Base-by-base conservation (phyloP, 2,329 filamentous ascomycete genomes). In the Pseudogymnoascus sp. region DNA sequence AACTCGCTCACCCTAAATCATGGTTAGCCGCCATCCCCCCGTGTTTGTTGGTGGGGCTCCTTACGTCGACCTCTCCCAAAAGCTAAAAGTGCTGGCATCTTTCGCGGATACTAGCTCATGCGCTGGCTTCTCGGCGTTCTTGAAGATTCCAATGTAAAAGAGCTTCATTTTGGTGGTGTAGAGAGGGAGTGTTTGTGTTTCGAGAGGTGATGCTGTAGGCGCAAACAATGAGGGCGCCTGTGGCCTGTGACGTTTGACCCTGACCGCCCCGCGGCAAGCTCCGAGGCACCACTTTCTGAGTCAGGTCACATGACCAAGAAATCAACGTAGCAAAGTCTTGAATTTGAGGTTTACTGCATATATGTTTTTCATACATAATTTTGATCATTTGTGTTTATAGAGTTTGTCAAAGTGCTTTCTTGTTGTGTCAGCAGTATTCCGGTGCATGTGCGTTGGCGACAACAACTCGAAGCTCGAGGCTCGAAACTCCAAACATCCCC, bases 91-190 rank as follows among this genome's bases (percentile, higher is more conserved):
- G 16, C 47, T 54, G 16, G 47, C 25, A 54, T 54, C 47, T 57
- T 63, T 33, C 14, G 58, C 38, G 62, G 61, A 62, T 11, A 39
- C 57, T 35, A 96, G 81, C 78, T 96, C 90, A 69, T 89, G 78
- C 58, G 89, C 85, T 57, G 90, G 89, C 76, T 88, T 86, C 69
- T 76, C 77, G 71, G 89, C 86, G 77, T 94, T 94, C 76, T 88
- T 89, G 72, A 94, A 65, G 86, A 94, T 90, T 70, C 90, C 90
- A 73, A 95, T 90, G 77, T 94, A 94, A 75, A 89, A 82, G 75
- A 94, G 79, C 85, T 92, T 93, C 90, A 93, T 93, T 73, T 70
- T 86, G 76, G 73, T 73, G 70, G 67, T 65, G 61, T 61, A 60
- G 33, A 59, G 33, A 57, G 9, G 2, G 47, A 5, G 47, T 54